Evolutionary conservation across 2,329 filamentous ascomycete genomes (phyloP).

Genomic region (Aspergillus candidus): DNA sequence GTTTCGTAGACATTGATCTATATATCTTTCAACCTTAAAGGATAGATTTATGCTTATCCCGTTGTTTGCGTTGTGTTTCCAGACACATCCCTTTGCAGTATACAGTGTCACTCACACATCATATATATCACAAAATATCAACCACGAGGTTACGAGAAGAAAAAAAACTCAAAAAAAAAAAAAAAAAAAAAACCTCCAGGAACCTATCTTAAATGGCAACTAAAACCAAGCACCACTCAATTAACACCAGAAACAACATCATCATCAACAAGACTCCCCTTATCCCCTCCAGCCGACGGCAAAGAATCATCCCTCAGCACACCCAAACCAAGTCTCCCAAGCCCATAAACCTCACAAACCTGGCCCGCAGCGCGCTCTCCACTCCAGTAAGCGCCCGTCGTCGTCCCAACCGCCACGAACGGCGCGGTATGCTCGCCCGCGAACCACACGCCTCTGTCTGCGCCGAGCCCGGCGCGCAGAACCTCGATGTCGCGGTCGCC

Average conservation of each 20-base stretch:
- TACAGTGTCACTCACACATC: too few relatives aligned
- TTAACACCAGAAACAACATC: too few relatives aligned
- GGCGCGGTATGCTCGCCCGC: slow-evolving; percentile 88
- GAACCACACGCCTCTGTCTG: slow-evolving; percentile 67
- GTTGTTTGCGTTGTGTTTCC: too few relatives aligned
- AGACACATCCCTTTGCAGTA: too few relatives aligned
- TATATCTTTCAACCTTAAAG: too few relatives aligned
- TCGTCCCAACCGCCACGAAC: slow-evolving; percentile 81
- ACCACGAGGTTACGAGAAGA: too few relatives aligned
- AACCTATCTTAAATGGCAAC: neutral
- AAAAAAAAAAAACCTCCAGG: too few relatives aligned
- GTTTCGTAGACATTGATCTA: too few relatives aligned
- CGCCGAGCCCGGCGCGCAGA: slow-evolving; percentile 46
- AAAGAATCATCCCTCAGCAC: slow-evolving; percentile 27
- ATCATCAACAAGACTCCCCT: too few relatives aligned
- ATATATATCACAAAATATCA: too few relatives aligned
- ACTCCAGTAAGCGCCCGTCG: slow-evolving; percentile 87
- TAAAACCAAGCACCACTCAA: neutral
- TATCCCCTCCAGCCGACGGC: slow-evolving; percentile 18
- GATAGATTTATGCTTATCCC: too few relatives aligned
- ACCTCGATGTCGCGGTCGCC: slow-evolving; percentile 66
- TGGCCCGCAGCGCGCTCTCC: slow-evolving; percentile 70
- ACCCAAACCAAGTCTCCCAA: slow-evolving; percentile 20
- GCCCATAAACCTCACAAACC: slow-evolving; percentile 26
- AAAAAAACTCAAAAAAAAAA: too few relatives aligned